Evolutionary conservation across 2,329 filamentous ascomycete species (phyloP), one percentile per base, ranked within the genome.

Genomic region (Tolypocladium amazonense): DNA sequence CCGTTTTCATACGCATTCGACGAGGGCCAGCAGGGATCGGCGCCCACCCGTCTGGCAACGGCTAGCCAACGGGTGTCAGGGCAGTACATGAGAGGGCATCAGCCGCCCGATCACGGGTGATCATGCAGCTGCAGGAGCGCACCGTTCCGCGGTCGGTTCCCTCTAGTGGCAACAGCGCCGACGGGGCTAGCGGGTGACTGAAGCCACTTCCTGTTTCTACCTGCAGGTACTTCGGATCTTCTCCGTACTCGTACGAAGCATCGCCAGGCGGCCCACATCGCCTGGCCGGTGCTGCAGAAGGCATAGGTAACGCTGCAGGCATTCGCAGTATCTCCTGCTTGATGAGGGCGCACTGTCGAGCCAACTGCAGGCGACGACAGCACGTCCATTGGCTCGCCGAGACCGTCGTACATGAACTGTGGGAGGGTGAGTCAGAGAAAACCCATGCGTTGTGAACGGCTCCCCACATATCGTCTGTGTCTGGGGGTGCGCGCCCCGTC

Each of bases 101-200:
- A 66, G 64, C 64, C 65, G 65, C 67, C 64, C 50, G 66, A 69
- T 71, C 67, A 70, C 67, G 69, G 69, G 65, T 70, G 64, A 71
- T 70, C 63, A 68, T 69, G 66, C 71, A 69, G 64, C 68, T 72
- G 70, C 68, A 73, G 61, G 68, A 68, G 69, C 70, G 71, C 68
- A 69, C 69, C 70, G 70, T 70, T 70, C 69, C 70, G 70, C 65
- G 30, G 56, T 30, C 41, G 56, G 56, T n/a, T 37, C 56, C 18
- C 56, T 11, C 39, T 45, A 47, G 56, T 35, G 39, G 56, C 55
- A 27, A 39, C 55, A 15, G 25, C 27, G 27, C 38, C 18, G 56
- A 23, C 30, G 56, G 25, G 20, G 27, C 39, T 33, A 33, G 37
- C 20, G 23, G 47, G 47, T 30, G 25, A 20, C 14, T 25, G 43